A percentile compares a stretch with the other conserved stretches of the same genome.
These are phyloP conservation scores for Penicillium fimorum DNA, from an alignment of 495 filamentous ascomycete species.

Conservation along the genomic window DNA sequence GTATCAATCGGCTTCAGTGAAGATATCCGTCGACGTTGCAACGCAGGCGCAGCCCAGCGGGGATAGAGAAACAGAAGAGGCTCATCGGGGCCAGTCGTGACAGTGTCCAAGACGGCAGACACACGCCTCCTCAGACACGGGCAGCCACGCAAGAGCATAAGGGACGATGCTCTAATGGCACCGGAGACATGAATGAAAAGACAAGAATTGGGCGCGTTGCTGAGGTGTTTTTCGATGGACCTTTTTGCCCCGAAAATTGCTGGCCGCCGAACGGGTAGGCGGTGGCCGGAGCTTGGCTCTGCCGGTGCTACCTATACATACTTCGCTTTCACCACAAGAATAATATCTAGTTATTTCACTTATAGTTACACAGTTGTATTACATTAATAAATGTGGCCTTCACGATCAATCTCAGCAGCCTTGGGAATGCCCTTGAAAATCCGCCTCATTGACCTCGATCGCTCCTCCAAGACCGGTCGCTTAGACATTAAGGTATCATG, in stretches of 20 bases:
- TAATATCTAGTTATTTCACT: constrained; percentile 1
- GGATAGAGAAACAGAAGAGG: constrained; percentile 50
- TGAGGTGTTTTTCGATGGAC: constrained; percentile 12
- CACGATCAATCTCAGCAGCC: constrained; percentile 43
- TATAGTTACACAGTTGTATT: neutral
- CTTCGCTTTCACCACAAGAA: neutral
- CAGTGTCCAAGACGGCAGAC: constrained; percentile 39
- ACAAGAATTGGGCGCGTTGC: constrained; percentile 6
- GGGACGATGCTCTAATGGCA: constrained; percentile 18
- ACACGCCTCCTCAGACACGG: constrained; percentile 43
- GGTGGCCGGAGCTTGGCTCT: constrained; percentile 25
- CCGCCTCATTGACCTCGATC: constrained; percentile 29
- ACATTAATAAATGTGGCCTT: constrained; percentile 44
- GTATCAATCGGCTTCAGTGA: constrained; percentile 16
- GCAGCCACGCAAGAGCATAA: constrained; percentile 44
- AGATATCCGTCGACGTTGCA: constrained; percentile 27
- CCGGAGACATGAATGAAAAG: constrained; percentile 20
- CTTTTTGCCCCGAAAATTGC: constrained; percentile 32
- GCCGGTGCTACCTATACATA: neutral
- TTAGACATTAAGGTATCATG: constrained; percentile 31
- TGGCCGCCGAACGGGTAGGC: constrained; percentile 27
- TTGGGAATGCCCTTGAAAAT: constrained; percentile 51
- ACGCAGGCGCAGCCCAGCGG: constrained; percentile 36
- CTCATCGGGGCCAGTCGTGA: constrained; percentile 39
- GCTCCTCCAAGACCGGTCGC: constrained; percentile 28